phyloP scores from a whole-genome alignment of 2,329 filamentous ascomycete genomes.

The Metarhizium sp. region DNA sequence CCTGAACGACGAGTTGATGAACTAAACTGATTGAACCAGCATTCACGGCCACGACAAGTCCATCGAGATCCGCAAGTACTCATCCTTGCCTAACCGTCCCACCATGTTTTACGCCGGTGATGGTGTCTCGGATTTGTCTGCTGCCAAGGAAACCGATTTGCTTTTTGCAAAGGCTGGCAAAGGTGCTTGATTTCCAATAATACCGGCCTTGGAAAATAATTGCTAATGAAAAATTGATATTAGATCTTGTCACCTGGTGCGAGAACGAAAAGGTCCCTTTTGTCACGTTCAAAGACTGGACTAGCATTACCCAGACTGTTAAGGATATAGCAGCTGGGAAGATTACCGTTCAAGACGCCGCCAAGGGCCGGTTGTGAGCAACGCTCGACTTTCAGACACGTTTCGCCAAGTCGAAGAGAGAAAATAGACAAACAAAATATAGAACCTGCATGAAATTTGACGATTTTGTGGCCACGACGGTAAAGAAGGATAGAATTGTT shows the following conservation, averaged over 20 bases:
- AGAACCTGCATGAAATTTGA: neutral
- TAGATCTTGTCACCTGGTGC: conserved; percentile 82
- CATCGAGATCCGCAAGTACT: conserved; percentile 81
- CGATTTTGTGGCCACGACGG: neutral
- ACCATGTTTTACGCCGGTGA: conserved; percentile 92
- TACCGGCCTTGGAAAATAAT: neutral
- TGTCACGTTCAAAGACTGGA: conserved; percentile 79
- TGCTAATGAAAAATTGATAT: conserved; percentile 4
- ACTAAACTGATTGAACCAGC: conserved; percentile 28
- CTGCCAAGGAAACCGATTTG: conserved; percentile 84
- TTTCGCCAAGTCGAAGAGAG: no score
- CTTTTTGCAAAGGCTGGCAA: conserved; percentile 89
- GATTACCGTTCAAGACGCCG: conserved; percentile 60
- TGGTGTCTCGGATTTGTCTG: conserved; percentile 85
- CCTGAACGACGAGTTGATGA: neutral
- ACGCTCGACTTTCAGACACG: neutral
- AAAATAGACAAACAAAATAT: neutral
- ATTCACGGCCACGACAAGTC: conserved; percentile 97
- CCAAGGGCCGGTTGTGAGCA: conserved; percentile 34
- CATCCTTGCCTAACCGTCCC: conserved; percentile 64
- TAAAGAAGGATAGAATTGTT: neutral
- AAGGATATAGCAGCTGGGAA: conserved; percentile 70
- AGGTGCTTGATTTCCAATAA: conserved; percentile 40
- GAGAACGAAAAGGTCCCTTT: conserved; percentile 78
- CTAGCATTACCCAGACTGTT: conserved; percentile 64